These are phyloP conservation scores for Candida boleticola DNA, from an alignment of 805 yeast genomes.

Conservation along the genomic window DNA sequence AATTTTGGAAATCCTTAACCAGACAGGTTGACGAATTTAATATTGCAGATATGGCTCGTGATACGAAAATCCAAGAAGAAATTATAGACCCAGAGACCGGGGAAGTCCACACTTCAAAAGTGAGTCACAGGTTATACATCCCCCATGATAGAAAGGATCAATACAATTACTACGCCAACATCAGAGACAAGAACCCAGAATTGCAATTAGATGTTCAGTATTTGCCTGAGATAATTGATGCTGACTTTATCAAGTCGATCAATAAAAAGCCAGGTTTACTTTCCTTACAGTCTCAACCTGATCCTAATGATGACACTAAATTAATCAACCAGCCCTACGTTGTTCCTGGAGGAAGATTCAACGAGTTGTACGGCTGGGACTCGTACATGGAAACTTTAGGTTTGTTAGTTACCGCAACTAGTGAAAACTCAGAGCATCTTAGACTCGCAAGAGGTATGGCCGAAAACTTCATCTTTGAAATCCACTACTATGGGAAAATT, in stretches of 20 bases:
- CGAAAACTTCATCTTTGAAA: slow-evolving; percentile 87
- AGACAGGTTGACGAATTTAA: slow-evolving; percentile 63
- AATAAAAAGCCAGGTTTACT: slow-evolving; percentile 83
- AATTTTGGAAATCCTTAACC: slow-evolving; percentile 80
- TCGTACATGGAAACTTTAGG: slow-evolving; percentile 92
- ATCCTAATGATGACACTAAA: slow-evolving; percentile 50
- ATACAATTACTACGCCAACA: slow-evolving; percentile 59
- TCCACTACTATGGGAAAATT: slow-evolving; percentile 85
- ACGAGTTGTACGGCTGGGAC: slow-evolving; percentile 98
- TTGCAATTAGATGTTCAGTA: slow-evolving; percentile 68
- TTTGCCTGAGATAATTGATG: slow-evolving; percentile 71
- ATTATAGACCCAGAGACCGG: slow-evolving; percentile 29
- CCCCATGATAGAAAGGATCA: slow-evolving; percentile 72
- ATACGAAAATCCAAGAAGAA: slow-evolving; percentile 68
- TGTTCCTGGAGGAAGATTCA: slow-evolving; percentile 97
- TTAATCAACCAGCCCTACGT: slow-evolving; percentile 77
- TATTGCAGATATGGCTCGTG: slow-evolving; percentile 69
- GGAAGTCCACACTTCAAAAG: slow-evolving; percentile 35
- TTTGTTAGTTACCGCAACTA: slow-evolving; percentile 54
- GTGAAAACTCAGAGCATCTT: slow-evolving; percentile 39
- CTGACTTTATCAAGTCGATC: slow-evolving; percentile 72
- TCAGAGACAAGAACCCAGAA: slow-evolving; percentile 54
- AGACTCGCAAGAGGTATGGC: slow-evolving; percentile 87
- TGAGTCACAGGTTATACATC: slow-evolving; percentile 73
- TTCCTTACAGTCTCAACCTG: slow-evolving; percentile 69